phyloP scores from a whole-genome alignment of 192 early-diverging fungal species.

The Backusella macrospora region DNA sequence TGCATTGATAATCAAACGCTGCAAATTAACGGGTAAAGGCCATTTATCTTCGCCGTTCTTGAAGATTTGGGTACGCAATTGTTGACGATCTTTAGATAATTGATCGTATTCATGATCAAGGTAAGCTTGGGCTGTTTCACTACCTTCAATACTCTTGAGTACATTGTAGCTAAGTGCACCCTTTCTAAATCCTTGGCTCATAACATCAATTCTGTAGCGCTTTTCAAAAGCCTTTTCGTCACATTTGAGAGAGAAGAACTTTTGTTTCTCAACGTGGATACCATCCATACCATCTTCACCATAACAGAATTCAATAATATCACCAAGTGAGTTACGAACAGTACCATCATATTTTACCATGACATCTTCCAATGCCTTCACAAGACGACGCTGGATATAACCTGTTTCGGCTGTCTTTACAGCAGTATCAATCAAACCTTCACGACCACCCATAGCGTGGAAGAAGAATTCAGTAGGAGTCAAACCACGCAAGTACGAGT shows the following conservation, averaged over 20 bases:
- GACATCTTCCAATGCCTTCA: slow-evolving; percentile 97
- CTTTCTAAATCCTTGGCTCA: slow-evolving; percentile 70
- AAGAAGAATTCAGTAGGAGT: slow-evolving; percentile 99
- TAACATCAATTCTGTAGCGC: slow-evolving; percentile 84
- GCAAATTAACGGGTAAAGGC: slow-evolving; percentile 91
- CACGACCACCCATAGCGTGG: slow-evolving; percentile 99
- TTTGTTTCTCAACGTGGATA: slow-evolving; percentile 72
- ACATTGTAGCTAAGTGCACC: slow-evolving; percentile 68
- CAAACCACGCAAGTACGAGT: slow-evolving; percentile 88
- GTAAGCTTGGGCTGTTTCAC: slow-evolving; percentile 76
- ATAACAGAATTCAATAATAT: slow-evolving; percentile 95
- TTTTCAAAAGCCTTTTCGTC: slow-evolving; percentile 73
- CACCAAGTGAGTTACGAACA: slow-evolving; percentile 90
- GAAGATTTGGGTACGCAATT: slow-evolving; percentile 83
- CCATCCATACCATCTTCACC: slow-evolving; percentile 99
- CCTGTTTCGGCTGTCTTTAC: slow-evolving; percentile 99
- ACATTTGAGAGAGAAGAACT: slow-evolving; percentile 68
- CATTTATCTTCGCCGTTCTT: slow-evolving; percentile 69
- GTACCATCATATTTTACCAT: slow-evolving; percentile 98
- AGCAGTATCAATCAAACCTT: slow-evolving; percentile 99
- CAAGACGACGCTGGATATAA: slow-evolving; percentile 97
- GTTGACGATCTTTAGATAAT: slow-evolving; percentile 74
- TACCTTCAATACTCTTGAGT: slow-evolving; percentile 82
- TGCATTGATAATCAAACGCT: slow-evolving; percentile 88
- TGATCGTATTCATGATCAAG: slow-evolving; percentile 47